Percentiles rank a stretch among this genome's conserved stretches.
phyloP scores from a whole-genome alignment of 176 grass and related monocot species.

The Oryza brachyantha region DNA sequence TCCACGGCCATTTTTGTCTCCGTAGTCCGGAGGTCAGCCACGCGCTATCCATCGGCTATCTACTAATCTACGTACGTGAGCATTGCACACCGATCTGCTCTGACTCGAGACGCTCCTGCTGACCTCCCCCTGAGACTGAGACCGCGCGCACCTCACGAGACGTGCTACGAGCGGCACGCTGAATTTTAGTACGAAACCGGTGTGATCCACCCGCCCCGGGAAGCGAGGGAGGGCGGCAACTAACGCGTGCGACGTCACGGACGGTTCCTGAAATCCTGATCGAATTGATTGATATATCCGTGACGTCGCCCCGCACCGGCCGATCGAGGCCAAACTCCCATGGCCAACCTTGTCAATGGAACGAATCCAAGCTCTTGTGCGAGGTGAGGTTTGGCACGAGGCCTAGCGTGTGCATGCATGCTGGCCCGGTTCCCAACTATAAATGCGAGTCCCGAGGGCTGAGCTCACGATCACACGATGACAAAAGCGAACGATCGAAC shows the following conservation, averaged over 20 bases:
- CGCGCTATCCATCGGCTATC: not conserved
- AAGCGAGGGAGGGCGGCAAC: too few species aligned
- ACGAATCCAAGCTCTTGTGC: not conserved
- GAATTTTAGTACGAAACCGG: not conserved
- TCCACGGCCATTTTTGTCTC: too few species aligned
- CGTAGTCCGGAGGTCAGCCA: not conserved
- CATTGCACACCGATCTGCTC: not conserved
- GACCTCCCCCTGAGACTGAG: too few species aligned
- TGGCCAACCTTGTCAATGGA: not conserved
- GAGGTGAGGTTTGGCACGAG: not conserved
- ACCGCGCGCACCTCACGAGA: not conserved
- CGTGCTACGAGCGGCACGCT: not conserved
- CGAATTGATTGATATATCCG: not conserved
- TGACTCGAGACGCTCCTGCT: not conserved
- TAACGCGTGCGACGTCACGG: not conserved
- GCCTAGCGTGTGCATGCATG: not conserved
- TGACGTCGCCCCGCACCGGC: not conserved
- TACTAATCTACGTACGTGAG: too few species aligned
- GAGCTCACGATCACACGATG: not conserved
- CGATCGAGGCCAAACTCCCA: too few species aligned
- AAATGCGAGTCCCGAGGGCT: slow-evolving; percentile 11
- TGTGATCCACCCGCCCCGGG: too few species aligned
- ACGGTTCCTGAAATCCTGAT: slow-evolving; percentile 20
- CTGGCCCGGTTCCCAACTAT: not conserved
- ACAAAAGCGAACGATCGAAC: not conserved